Evolutionary conservation across 345 rosid species (phyloP), one percentile per base, ranked within the genome.

Genomic region (Brassica incana): DNA sequence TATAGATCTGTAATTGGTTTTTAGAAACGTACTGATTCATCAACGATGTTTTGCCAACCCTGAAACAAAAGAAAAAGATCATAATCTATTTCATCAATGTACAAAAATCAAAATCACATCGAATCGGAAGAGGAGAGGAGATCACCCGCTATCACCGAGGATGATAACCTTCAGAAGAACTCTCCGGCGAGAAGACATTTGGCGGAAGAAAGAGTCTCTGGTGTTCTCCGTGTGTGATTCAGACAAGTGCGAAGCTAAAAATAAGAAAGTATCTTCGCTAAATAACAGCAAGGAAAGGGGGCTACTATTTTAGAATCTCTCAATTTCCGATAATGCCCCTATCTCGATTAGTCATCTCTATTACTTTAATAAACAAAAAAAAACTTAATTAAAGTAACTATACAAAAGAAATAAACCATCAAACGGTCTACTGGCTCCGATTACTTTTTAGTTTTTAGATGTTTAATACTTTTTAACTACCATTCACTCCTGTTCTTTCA

Each of bases 11-110:
- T 60, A 8, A 1, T 52, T 52, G 58, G 16, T 15, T 75, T 66
- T 9, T 2, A 79, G 74, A 84, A 78, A 61, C 86, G 12, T 90
- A 94, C 98, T 90, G 97, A 85, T 94, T 94, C 97, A 94, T 94
- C 77, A 91, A 83, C 56, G 98, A 94, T 60, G 97, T 94, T 84
- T 91, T 94, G 45, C 97, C 97, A 52, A 94, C 98, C 25, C 73
- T 69, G 30, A 20, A 30, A 61, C 2, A 25, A 18, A 66, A 64
- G 9, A 18, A 2, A 65, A 16, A 35, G 27, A 35, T 65, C 27
- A 33, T n/a, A 33, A 65, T 65, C 45, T 63, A 14, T 10, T 10
- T 52, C 3, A 15, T 16, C 48, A 30, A 63, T 63, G 38, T 3
- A 23, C 15, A 29, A 12, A 27, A 11, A 62, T 12, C 66, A 65